A percentile compares a stretch with the other conserved stretches of the same genome.
Conservation (phyloP, 768 basidiomycete species). For the Fomitopsis pulvina region DNA sequence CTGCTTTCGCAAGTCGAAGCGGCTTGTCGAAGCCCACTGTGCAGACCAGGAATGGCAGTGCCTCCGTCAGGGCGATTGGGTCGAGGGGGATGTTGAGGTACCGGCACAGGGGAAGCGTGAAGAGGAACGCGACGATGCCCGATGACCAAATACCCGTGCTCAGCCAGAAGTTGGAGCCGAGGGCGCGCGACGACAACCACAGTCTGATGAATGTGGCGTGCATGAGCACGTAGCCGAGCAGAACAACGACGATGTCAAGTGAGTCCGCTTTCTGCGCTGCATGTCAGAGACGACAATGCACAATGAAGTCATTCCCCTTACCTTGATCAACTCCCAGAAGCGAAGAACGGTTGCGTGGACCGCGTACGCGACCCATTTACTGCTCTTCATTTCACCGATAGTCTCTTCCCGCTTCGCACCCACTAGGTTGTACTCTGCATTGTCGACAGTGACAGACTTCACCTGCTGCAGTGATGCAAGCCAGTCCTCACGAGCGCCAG, state of each 20-base stretch:
- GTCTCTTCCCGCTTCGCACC: conserved; percentile 37
- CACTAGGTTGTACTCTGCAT: conserved; percentile 47
- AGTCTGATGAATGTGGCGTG: conserved; percentile 91
- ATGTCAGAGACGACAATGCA: background rate
- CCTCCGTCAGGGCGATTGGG: conserved; percentile 89
- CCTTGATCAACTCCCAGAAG: conserved; percentile 85
- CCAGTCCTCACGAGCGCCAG: conserved; percentile 47
- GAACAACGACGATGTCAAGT: conserved; percentile 90
- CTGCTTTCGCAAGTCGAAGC: conserved; percentile 81
- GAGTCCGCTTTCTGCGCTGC: conserved; percentile 78
- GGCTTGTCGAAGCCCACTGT: conserved; percentile 99
- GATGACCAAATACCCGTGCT: conserved; percentile 74
- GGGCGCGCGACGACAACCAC: conserved; percentile 78
- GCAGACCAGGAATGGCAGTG: conserved; percentile 95
- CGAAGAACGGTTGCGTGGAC: conserved; percentile 64
- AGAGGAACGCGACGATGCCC: conserved; percentile 75
- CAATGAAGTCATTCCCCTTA: conserved; percentile 16
- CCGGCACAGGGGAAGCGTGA: conserved; percentile 71
- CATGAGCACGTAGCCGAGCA: conserved; percentile 93
- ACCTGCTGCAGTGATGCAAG: conserved; percentile 30
- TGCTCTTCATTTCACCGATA: conserved; percentile 70
- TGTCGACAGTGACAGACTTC: conserved; percentile 22
- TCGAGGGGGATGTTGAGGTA: conserved; percentile 84
- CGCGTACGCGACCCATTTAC: conserved; percentile 89
- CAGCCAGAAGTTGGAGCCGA: conserved; percentile 74